phyloP scores from a whole-genome alignment of 169 alveolate genomes.

The Plasmodium blacklocki region DNA sequence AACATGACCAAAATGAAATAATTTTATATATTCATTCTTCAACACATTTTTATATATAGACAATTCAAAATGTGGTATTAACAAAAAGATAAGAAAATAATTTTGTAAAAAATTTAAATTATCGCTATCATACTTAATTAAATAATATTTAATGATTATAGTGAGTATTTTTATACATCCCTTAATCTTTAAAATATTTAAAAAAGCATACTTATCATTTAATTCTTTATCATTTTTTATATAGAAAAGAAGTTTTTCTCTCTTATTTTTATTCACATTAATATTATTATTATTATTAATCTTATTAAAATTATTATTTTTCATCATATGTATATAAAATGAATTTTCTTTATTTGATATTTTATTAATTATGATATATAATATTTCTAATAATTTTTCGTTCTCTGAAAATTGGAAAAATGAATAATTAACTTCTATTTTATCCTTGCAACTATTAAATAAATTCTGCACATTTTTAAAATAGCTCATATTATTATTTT shows the following conservation, averaged over 20 bases:
- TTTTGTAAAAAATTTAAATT: conserved; percentile 5
- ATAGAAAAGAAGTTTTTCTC: conserved; percentile 30
- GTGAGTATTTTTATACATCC: conserved; percentile 38
- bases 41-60: conserved; percentile 12
- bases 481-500: not conserved
- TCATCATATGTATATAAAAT: conserved; percentile 7
- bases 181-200: conserved; percentile 31
- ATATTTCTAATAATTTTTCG: conserved; percentile 21
- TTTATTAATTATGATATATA: conserved; percentile 36
- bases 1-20: not conserved
- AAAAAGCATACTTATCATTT: conserved; percentile 17
- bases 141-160: conserved; percentile 14
- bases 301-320: not conserved
- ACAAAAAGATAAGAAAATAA: conserved; percentile 14
- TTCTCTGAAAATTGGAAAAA: conserved; percentile 40
- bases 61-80: conserved; percentile 67
- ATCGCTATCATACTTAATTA: not conserved
- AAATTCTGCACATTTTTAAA: conserved; percentile 10
- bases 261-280: conserved; percentile 16
- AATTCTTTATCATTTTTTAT: conserved; percentile 20
- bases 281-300: not conserved
- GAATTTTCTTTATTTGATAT: conserved; percentile 33
- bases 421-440: conserved; percentile 20
- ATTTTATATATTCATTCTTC: conserved; percentile 8
- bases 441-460: not conserved